These are phyloP conservation scores for Pyrenula massariospora DNA, from an alignment of 495 filamentous ascomycete species.

Conservation along the genomic window DNA sequence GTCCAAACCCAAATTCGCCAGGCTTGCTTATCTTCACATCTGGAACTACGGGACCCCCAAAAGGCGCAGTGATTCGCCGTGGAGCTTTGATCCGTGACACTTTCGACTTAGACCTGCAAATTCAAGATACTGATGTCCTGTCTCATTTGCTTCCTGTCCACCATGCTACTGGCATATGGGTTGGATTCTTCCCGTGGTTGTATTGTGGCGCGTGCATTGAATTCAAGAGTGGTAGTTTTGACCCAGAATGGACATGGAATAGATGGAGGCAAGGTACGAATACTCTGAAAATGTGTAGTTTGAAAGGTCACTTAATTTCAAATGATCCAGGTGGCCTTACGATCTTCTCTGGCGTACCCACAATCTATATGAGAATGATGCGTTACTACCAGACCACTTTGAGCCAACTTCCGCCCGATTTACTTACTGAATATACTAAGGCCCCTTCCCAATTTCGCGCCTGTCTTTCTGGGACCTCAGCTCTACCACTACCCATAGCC, in stretches of 20 bases:
- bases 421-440: slow-evolving; percentile 17
- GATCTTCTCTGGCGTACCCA: slow-evolving; percentile 38
- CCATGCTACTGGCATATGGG: slow-evolving; percentile 33
- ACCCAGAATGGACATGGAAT: slow-evolving; percentile 36
- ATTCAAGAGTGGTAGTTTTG: slow-evolving; percentile 32
- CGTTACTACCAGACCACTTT: slow-evolving; percentile 27
- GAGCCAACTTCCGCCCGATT: slow-evolving; percentile 3
- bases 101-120: neutral
- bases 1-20: neutral
- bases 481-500: slow-evolving; percentile 31
- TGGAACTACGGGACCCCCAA: slow-evolving; percentile 25
- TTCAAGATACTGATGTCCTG: neutral
- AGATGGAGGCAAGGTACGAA: slow-evolving; percentile 25
- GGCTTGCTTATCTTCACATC: slow-evolving; percentile 25
- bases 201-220: slow-evolving; percentile 30
- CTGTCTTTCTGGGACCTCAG: slow-evolving; percentile 32
- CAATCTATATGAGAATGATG: slow-evolving; percentile 39
- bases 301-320: neutral
- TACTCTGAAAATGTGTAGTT: neutral
- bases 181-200: slow-evolving; percentile 34
- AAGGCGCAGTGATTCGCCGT: slow-evolving; percentile 18
- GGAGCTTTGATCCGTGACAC: neutral
- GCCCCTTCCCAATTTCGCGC: slow-evolving; percentile 27
- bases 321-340: slow-evolving; percentile 16
- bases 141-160: slow-evolving; percentile 33